Evolutionary conservation across 2,329 filamentous ascomycete genomes (phyloP), one percentile per base, ranked within the genome.

Genomic region (Pseudovirgaria hyperparasitica): DNA sequence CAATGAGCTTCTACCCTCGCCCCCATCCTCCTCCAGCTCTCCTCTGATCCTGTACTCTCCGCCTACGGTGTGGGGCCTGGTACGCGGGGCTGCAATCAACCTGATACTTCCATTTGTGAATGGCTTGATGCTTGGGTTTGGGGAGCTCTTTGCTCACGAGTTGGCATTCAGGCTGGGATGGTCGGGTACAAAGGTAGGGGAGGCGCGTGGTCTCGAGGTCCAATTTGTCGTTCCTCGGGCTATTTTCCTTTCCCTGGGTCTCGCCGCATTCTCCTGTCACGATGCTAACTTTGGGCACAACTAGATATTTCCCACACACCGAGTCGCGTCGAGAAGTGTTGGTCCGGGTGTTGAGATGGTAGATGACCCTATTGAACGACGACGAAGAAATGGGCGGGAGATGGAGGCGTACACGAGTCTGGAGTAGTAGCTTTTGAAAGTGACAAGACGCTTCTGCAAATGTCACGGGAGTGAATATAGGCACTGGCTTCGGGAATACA

Each of bases 71-170:
- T 93, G 82, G 82, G 75, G 81, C 7, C 55, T 98, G 36, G 40
- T 94, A 29, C 74, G 87, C 29, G 84, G 90, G 19, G 82, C 85
- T 10, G 85, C 86, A 5, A 98, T 98, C 58, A 98, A 98, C 53
- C 63, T 98, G n/a, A 46, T 98, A 2, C 60, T 98, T 12, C 90
- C 90, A 0, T 98, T 98, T 46, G 73, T 98, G 48, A 98, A 98
- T 58, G 90, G 90, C 24, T 71, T 98, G 65, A 98, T 98, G 90
- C 60, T 98, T 46, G 90, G 90, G 2, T 94, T 98, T 48, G 90
- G 90, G 41, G 90, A 98, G 60, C 60, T 98, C 27, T 87, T 98
- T 55, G 90, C 90, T 29, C 90, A 98, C 50, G 90, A 98, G 61
- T 78, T 82, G 26, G 90, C 90, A 2, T 98, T 87, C 50, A 67